phyloP scores from a whole-genome alignment of 345 rosid species.

The Citrus sinensis region DNA sequence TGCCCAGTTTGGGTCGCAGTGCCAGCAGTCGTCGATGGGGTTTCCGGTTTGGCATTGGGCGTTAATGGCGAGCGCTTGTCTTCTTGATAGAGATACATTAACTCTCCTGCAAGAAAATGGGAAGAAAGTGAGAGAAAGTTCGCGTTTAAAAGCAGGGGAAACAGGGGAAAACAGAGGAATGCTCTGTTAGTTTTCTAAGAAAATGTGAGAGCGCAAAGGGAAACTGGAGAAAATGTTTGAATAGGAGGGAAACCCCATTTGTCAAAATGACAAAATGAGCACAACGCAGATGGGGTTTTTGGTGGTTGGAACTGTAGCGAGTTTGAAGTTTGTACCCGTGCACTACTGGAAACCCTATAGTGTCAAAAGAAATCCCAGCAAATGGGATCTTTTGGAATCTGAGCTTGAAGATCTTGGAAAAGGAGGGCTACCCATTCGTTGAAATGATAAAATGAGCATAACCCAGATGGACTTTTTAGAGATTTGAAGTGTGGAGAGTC shows the following conservation, averaged over 20 bases:
- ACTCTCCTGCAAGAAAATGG: slow-evolving; percentile 33
- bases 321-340: background rate
- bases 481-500: background rate
- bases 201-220: background rate
- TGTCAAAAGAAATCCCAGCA: background rate
- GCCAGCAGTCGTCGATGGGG: slow-evolving; percentile 90
- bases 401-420: background rate
- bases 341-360: background rate
- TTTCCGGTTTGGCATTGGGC: slow-evolving; percentile 62
- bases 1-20: slow-evolving; percentile 72
- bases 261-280: background rate
- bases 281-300: slow-evolving; percentile 8
- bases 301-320: background rate
- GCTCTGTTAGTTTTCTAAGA: slow-evolving; percentile 28
- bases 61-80: slow-evolving; percentile 26
- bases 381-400: background rate
- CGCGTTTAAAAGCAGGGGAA: slow-evolving; percentile 9
- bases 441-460: background rate
- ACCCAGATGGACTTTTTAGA: slow-evolving; percentile 9
- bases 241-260: background rate
- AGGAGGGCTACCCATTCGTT: background rate
- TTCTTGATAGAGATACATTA: slow-evolving; percentile 38
- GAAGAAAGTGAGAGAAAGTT: background rate
- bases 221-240: background rate
- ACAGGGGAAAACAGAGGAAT: slow-evolving; percentile 13